These are phyloP conservation scores for Diddensiella transvaalensis DNA, from an alignment of 805 yeast genomes.

Conservation along the genomic window DNA sequence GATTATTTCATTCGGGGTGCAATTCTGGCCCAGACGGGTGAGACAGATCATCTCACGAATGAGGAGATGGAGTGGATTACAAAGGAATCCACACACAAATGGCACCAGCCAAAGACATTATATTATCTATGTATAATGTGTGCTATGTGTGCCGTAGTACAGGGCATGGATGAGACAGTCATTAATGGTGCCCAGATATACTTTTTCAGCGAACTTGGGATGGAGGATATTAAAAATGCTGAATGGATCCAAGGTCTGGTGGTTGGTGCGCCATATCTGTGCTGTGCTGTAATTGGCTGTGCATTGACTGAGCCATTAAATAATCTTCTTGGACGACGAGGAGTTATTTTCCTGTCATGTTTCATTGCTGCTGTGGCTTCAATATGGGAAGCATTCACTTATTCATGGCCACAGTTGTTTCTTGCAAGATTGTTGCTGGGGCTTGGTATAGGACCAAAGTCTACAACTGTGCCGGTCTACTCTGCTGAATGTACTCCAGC, in stretches of 20 bases:
- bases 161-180: constrained; percentile 74
- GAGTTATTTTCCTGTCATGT: constrained; percentile 57
- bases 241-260: constrained; percentile 54
- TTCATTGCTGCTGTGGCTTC: constrained; percentile 56
- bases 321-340: constrained; percentile 52
- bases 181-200: constrained; percentile 63
- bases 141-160: constrained; percentile 65
- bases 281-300: constrained; percentile 54
- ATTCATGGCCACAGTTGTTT: constrained; percentile 58
- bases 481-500: constrained; percentile 62
- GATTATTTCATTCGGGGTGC: constrained; percentile 45
- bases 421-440: constrained; percentile 59
- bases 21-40: constrained; percentile 50
- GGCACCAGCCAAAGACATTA: constrained; percentile 41
- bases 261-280: constrained; percentile 63
- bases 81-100: constrained; percentile 46
- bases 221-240: constrained; percentile 8
- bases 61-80: constrained; percentile 35
- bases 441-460: constrained; percentile 62
- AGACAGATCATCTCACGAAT: constrained; percentile 36
- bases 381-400: constrained; percentile 60
- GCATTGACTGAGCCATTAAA: constrained; percentile 54
- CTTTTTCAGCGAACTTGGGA: constrained; percentile 25
- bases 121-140: constrained; percentile 53
- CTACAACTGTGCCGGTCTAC: constrained; percentile 65